Base-by-base conservation (phyloP, 805 yeast genomes). In the Candida nitratophila region DNA sequence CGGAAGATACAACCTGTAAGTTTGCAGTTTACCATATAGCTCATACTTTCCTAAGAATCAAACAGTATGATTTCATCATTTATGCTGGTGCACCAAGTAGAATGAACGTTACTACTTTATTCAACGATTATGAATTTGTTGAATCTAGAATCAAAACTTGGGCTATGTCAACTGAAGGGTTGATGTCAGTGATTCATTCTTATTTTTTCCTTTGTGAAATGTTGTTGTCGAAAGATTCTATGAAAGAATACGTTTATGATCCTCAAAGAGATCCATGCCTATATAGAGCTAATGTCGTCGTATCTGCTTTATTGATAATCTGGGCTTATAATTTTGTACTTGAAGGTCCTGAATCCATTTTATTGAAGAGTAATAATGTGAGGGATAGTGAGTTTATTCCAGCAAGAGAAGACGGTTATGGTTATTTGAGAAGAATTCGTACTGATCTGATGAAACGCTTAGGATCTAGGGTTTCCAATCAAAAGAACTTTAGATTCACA, bases 51-150 rank as follows among this genome's bases (percentile, higher is more conserved):
- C 68, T 85, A 38, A 71, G 81, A 44, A 70, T 83, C 21, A 77
- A 80, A 44, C 86, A 83, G 46, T 80, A 81, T 56, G 93, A 86
- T 57, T 77, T 82, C 49, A 83, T 85, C 45, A 79, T 83, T 4
- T 83, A 69, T 56, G 79, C 89, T 2, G 95, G 95, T 0, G 82
- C 86, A 2, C 90, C 90, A 0, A 75, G 79, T 52, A 72, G 86
- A 50, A 77, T 81, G 78, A 83, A 77, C 52, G 84, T 78, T 24
- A 66, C 66, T n/a, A 73, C 81, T 15, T 70, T 74, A 12, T 63
- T 61, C 4, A 62, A 69, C 4, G 86, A 82, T 50, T 79, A 71
- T 54, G 71, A 71, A 16, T 55, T 66, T 3, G 78, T 74, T 4
- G 68, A 66, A 7, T 59, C 60, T 11, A 67, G 78, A 50, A 66